A percentile compares a stretch with the other conserved stretches of the same genome.
Evolutionary conservation across 1,284 basidiomycete genomes (phyloP).

Genomic region (Rhizoctonia solani): DNA sequence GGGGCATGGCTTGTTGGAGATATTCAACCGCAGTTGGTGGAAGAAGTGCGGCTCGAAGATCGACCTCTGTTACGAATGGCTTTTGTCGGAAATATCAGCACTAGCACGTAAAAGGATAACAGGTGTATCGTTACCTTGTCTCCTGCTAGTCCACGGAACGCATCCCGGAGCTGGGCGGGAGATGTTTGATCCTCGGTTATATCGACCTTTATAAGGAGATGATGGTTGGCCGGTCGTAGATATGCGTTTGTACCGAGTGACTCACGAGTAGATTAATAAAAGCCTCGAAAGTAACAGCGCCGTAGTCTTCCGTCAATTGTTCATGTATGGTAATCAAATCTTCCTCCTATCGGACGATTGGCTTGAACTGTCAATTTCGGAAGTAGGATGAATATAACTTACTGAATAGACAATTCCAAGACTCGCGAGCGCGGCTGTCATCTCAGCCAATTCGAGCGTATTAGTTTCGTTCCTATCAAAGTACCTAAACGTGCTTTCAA

Average conservation of each 20-base stretch:
- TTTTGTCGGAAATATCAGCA: constrained; percentile 44
- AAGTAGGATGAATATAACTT: constrained; percentile 39
- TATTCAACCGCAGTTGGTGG: constrained; percentile 81
- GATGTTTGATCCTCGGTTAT: constrained; percentile 96
- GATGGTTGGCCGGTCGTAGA: constrained; percentile 1
- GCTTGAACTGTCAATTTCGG: not conserved
- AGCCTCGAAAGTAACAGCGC: constrained; percentile 89
- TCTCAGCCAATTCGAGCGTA: constrained; percentile 81
- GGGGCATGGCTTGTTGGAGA: constrained; percentile 76
- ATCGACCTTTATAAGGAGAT: constrained; percentile 64
- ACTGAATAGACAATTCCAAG: constrained; percentile 92
- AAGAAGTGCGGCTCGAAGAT: constrained; percentile 85
- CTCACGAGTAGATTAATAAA: constrained; percentile 91
- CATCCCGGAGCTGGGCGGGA: constrained; percentile 87
- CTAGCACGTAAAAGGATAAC: not conserved
- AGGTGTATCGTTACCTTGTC: constrained; percentile 69
- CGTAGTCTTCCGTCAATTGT: constrained; percentile 83
- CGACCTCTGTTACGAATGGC: constrained; percentile 93
- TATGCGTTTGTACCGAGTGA: not conserved
- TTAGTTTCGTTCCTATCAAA: constrained; percentile 95
- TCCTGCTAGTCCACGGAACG: constrained; percentile 89
- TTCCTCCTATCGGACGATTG: constrained; percentile 61
- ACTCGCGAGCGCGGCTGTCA: constrained; percentile 91
- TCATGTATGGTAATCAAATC: constrained; percentile 86
- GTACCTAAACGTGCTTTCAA: constrained; percentile 96